These are phyloP conservation scores for Cudoniella acicularis DNA, from an alignment of 495 filamentous ascomycete genomes.

Conservation along the genomic window DNA sequence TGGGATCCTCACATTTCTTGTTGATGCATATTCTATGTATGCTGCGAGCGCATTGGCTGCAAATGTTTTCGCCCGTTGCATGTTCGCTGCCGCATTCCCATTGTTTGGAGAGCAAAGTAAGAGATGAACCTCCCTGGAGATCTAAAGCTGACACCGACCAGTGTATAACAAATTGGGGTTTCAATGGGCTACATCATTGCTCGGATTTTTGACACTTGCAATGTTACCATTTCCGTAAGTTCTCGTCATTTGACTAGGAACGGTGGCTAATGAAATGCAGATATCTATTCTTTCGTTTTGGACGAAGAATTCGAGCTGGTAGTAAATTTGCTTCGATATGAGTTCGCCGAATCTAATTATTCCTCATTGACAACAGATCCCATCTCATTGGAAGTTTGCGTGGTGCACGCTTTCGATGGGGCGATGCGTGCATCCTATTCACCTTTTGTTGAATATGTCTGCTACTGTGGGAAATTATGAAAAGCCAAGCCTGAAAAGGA, in stretches of 20 bases:
- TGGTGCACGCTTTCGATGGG: too few species aligned
- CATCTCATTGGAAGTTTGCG: not conserved
- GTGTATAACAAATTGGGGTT: constrained; percentile 43
- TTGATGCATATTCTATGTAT: constrained; percentile 83
- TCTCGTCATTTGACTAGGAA: constrained; percentile 4
- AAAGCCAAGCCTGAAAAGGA: too few species aligned
- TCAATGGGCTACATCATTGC: constrained; percentile 45
- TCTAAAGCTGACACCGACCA: not conserved
- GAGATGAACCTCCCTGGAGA: not conserved
- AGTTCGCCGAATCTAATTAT: too few species aligned
- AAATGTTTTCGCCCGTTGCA: constrained; percentile 11
- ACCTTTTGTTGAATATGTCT: too few species aligned
- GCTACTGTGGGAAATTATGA: too few species aligned
- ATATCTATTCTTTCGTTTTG: constrained; percentile 15
- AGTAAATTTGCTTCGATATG: constrained; percentile 9
- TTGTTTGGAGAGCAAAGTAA: constrained; percentile 43
- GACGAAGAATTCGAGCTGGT: constrained; percentile 8
- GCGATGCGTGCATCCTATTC: too few species aligned
- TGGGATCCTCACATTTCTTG: constrained; percentile 90
- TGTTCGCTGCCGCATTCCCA: constrained; percentile 35
- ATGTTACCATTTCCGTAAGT: constrained; percentile 40
- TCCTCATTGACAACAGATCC: not conserved
- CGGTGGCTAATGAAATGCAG: not conserved
- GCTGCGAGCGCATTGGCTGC: constrained; percentile 62
- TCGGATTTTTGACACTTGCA: constrained; percentile 40